phyloP scores from a whole-genome alignment of 2,329 filamentous ascomycete species.

The Gremmenia infestans region DNA sequence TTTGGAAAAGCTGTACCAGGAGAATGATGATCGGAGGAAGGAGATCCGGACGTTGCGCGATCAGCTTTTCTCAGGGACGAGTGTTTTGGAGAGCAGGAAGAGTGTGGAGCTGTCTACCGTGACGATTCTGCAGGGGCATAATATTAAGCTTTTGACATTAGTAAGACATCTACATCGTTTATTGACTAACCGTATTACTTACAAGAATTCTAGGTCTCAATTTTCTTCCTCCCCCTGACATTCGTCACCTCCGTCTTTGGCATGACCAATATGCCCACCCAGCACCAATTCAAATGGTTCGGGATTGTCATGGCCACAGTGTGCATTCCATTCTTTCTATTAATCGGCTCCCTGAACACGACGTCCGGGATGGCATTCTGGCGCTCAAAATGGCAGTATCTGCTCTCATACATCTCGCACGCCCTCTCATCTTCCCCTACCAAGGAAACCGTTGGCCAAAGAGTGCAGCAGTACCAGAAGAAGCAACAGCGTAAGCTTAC shows the following conservation, averaged over 20 bases:
- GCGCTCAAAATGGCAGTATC: slow-evolving; percentile 19
- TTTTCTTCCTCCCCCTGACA: slow-evolving; percentile 57
- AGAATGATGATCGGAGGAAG: slow-evolving; percentile 48
- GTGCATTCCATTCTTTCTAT: slow-evolving; percentile 45
- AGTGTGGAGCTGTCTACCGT: slow-evolving; percentile 51
- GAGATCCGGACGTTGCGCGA: slow-evolving; percentile 54
- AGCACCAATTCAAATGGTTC: slow-evolving; percentile 42
- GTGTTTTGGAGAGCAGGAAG: slow-evolving; percentile 54
- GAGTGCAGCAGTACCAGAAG: not conserved
- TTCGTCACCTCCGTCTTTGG: slow-evolving; percentile 58
- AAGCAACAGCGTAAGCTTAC: not conserved
- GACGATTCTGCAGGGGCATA: slow-evolving; percentile 53
- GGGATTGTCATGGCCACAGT: slow-evolving; percentile 32
- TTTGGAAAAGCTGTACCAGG: slow-evolving; percentile 16
- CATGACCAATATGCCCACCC: slow-evolving; percentile 42
- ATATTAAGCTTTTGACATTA: slow-evolving; percentile 55
- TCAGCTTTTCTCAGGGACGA: slow-evolving; percentile 59
- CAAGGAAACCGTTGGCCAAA: too few species aligned
- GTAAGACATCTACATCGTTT: slow-evolving; percentile 36
- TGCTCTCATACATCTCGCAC: slow-evolving; percentile 5
- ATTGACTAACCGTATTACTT: not conserved
- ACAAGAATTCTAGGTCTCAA: slow-evolving; percentile 25
- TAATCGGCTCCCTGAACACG: slow-evolving; percentile 43
- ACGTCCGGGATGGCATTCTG: slow-evolving; percentile 27
- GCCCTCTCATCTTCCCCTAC: not conserved